Conservation (phyloP, 2,329 filamentous ascomycete species). For the Trichocomaceae sp. region DNA sequence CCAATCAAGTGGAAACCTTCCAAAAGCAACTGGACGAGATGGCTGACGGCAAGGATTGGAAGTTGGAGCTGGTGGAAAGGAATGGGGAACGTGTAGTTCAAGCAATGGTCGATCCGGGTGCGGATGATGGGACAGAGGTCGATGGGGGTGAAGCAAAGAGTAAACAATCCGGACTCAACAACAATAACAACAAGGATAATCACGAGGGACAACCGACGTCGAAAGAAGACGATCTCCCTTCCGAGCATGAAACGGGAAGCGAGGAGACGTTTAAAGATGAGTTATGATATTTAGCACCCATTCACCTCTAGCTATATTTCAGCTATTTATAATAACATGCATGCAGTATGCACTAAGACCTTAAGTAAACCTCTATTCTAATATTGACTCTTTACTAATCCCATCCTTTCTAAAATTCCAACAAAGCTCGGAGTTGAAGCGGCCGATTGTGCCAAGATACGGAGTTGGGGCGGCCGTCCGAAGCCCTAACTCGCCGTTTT, state of each 20-base stretch:
- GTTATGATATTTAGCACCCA: slow-evolving; percentile 4
- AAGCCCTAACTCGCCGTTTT: too few species aligned
- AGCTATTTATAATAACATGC: too few species aligned
- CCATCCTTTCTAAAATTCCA: too few species aligned
- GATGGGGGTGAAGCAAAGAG: not conserved
- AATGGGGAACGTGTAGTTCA: slow-evolving; percentile 60
- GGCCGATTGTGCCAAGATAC: too few species aligned
- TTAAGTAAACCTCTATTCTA: too few species aligned
- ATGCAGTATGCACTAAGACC: too few species aligned
- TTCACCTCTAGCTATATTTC: not conserved
- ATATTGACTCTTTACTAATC: too few species aligned
- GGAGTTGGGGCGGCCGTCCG: too few species aligned
- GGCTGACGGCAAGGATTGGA: slow-evolving; percentile 69
- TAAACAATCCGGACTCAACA: not conserved
- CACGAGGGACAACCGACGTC: not conserved
- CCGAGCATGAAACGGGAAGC: slow-evolving; percentile 15
- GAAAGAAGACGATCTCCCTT: slow-evolving; percentile 10
- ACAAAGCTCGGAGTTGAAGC: too few species aligned
- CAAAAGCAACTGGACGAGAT: slow-evolving; percentile 61
- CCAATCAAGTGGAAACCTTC: slow-evolving; percentile 62
- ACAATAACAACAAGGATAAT: slow-evolving; percentile 13
- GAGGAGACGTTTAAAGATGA: slow-evolving; percentile 20
- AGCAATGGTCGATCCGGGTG: slow-evolving; percentile 59
- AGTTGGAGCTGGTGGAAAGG: slow-evolving; percentile 69
- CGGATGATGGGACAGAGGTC: slow-evolving; percentile 36